Evolutionary conservation across 2,329 filamentous ascomycete genomes (phyloP).

Genomic region (Pestalotiopsis sp.): DNA sequence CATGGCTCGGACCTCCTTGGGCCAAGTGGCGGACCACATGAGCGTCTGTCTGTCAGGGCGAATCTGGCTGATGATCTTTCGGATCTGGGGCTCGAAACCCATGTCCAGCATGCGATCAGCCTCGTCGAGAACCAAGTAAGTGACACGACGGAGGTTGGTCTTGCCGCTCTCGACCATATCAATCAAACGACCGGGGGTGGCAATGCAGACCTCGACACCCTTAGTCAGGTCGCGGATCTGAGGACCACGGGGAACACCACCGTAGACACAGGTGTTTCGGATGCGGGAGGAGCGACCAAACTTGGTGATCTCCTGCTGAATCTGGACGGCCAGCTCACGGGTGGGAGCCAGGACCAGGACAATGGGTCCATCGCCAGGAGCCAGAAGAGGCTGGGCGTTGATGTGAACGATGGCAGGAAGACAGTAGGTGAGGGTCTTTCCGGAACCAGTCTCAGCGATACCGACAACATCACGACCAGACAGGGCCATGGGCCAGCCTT

Average conservation of each 20-base stretch:
- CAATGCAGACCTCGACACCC: constrained; percentile 98
- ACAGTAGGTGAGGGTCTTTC: constrained; percentile 98
- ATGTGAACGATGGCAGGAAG: constrained; percentile 98
- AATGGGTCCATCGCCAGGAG: constrained; percentile 93
- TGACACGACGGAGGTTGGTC: constrained; percentile 97
- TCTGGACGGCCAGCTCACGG: constrained; percentile 97
- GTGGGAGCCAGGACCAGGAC: constrained; percentile 95
- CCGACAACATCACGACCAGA: constrained; percentile 97
- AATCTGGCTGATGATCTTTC: constrained; percentile 98
- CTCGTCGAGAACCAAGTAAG: constrained; percentile 97
- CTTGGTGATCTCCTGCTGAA: constrained; percentile 97
- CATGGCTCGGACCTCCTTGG: constrained; percentile 94
- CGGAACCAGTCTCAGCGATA: constrained; percentile 98
- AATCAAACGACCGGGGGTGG: constrained; percentile 95
- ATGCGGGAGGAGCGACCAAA: constrained; percentile 98
- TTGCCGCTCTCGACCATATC: constrained; percentile 98
- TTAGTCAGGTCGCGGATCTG: constrained; percentile 94
- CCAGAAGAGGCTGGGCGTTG: constrained; percentile 95
- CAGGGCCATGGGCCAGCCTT: constrained; percentile 98
- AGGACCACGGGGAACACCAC: constrained; percentile 95
- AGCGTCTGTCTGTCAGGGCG: constrained; percentile 97
- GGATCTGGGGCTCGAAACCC: constrained; percentile 99
- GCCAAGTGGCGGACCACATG: constrained; percentile 99
- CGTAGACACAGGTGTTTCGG: constrained; percentile 98
- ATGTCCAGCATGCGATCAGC: constrained; percentile 99